Base-by-base conservation (phyloP, 2,329 filamentous ascomycete species). In the Aspergillus phoenicis region DNA sequence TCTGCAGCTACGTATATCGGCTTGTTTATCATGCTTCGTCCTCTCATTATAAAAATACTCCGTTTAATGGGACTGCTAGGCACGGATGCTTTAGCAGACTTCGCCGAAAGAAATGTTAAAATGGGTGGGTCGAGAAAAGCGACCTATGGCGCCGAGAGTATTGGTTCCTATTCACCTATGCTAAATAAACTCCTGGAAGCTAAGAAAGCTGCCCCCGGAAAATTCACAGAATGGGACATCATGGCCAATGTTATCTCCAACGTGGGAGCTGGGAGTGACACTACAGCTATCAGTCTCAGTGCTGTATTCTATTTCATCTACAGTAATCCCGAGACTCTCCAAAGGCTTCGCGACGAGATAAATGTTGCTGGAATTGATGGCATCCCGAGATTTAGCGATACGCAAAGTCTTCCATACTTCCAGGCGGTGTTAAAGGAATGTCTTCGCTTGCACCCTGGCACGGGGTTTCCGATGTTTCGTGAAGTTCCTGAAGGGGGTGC, bases 381-480 rank as follows among this genome's bases (percentile, higher is more conserved):
- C 0, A 70, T 69, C n/a, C 68, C 64, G 1, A 74, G 70, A 0
- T 82, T 75, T 66, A 78, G 72, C 30, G 77, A 78, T 63, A 75
- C 64, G 3, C 78, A 75, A 41, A 73, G 72, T 15, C 73, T 83
- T 67, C 82, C 81, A 0, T 87, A 85, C 62, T 74, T 85, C 15
- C 79, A 85, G 61, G 83, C 83, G 0, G 78, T 81, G 3, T 80
- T 86, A 41, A 84, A 84, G 55, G 84, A 86, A 66, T 80, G 81
- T 0, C 69, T 85, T 17, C 78, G 84, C 13, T 71, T 86, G 20
- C 80, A 84, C 53, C 77, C 83, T 1, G 79, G 82, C 0, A 78
- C 78, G 0, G 82, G 81, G 4, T 69, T 85, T 10, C 79, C 82
- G 3, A 70, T 85, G n/a, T 80, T 81, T 67, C 77, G 84, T 4